Evolutionary conservation across 1,284 basidiomycete species (phyloP).

Genomic region (Ceratobasidium sp.): DNA sequence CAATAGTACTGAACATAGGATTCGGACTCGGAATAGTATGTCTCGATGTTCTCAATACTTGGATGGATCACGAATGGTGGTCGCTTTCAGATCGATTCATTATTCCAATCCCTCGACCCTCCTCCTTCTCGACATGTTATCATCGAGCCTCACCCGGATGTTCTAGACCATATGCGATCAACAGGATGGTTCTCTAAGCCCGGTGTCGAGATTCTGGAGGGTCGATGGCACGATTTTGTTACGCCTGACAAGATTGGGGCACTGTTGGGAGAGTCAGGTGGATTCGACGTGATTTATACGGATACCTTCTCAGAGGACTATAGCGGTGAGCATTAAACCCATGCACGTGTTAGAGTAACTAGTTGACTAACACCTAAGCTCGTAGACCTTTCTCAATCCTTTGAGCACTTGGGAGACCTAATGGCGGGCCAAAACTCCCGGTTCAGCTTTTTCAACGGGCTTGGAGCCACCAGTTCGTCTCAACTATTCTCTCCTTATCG

Average conservation of each 20-base stretch:
- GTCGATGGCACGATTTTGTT: constrained; percentile 92
- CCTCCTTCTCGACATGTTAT: constrained; percentile 79
- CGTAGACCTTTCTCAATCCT: constrained; percentile 85
- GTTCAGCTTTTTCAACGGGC: constrained; percentile 98
- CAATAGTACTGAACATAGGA: constrained; percentile 90
- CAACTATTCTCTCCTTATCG: constrained; percentile 61
- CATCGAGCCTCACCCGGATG: constrained; percentile 95
- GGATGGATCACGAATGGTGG: not conserved
- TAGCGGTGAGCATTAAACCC: constrained; percentile 62
- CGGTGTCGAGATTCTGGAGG: constrained; percentile 87
- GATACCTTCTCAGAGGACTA: constrained; percentile 96
- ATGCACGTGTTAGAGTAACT: not conserved
- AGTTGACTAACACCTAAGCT: not conserved
- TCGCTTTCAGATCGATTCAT: constrained; percentile 76
- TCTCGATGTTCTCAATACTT: constrained; percentile 15
- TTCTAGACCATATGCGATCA: constrained; percentile 81
- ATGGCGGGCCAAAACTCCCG: constrained; percentile 81
- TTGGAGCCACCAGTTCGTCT: constrained; percentile 90
- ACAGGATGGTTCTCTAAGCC: constrained; percentile 82
- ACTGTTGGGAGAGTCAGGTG: constrained; percentile 67
- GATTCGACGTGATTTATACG: constrained; percentile 94
- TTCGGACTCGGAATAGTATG: constrained; percentile 93
- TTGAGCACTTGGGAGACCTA: constrained; percentile 85
- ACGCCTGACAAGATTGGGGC: constrained; percentile 63
- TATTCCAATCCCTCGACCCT: constrained; percentile 79